phyloP scores from a whole-genome alignment of 441 rosid genomes.

The Populus hybrid region DNA sequence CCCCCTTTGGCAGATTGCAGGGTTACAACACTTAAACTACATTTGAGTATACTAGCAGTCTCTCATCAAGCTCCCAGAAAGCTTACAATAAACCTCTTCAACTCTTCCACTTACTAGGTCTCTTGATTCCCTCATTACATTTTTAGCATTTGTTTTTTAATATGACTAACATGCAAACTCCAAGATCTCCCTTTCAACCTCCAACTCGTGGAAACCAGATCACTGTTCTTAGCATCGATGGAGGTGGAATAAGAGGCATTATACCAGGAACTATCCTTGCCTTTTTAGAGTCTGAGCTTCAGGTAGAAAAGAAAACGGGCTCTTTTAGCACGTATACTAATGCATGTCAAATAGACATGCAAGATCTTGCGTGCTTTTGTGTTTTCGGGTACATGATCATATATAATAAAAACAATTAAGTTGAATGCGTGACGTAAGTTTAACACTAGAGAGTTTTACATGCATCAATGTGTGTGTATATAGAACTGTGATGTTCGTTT shows the following conservation, averaged over 20 bases:
- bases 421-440: neutral
- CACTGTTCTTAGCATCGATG: conserved; percentile 63
- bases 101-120: neutral
- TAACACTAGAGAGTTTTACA: no score
- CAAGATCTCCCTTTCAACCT: conserved; percentile 30
- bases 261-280: conserved; percentile 50
- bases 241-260: conserved; percentile 65
- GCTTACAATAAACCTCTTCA: neutral
- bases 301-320: conserved; percentile 28
- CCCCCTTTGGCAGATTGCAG: neutral
- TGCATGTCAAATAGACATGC: neutral
- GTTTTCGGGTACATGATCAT: no score
- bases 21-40: neutral
- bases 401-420: no score
- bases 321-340: neutral
- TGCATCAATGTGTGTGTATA: no score
- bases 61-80: neutral
- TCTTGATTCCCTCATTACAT: neutral
- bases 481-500: no score
- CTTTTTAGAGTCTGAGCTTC: conserved; percentile 59
- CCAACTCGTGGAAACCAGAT: conserved; percentile 55
- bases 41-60: neutral
- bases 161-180: conserved; percentile 4
- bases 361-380: neutral
- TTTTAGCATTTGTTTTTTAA: neutral